Evolutionary conservation across 441 rosid genomes (phyloP).

Genomic region (Eutrema salsugineum): DNA sequence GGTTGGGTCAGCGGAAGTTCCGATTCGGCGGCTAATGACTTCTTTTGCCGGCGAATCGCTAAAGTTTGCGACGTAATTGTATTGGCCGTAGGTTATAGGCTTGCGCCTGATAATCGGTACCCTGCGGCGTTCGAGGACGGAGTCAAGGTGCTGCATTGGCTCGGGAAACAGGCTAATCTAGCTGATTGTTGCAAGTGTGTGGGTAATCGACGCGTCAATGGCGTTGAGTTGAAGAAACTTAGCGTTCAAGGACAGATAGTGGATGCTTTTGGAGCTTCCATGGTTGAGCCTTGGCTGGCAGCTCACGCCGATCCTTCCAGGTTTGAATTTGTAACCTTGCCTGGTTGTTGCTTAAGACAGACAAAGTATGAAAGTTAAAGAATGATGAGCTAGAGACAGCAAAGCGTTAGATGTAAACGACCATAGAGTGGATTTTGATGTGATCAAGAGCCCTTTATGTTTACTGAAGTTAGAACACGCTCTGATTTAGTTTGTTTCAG

Average conservation of each 20-base stretch:
- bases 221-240: conserved; percentile 63
- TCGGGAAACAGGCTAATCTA: conserved; percentile 63
- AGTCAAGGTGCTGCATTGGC: conserved; percentile 62
- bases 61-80: conserved; percentile 64
- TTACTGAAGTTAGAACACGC: background rate
- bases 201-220: conserved; percentile 33
- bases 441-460: background rate
- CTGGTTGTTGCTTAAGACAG: background rate
- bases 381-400: conserved; percentile 7
- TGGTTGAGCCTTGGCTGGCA: conserved; percentile 99
- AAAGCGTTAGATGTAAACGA: background rate
- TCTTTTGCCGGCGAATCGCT: conserved; percentile 58
- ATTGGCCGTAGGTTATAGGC: conserved; percentile 65
- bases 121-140: conserved; percentile 75
- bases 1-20: conserved; percentile 66
- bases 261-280: conserved; percentile 82
- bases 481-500: background rate
- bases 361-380: background rate
- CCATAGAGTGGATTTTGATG: background rate
- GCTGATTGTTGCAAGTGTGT: conserved; percentile 47
- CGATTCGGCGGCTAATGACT: conserved; percentile 55
- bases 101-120: conserved; percentile 65
- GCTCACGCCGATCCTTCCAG: conserved; percentile 96
- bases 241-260: conserved; percentile 64
- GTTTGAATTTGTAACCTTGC: conserved; percentile 33